Evolutionary conservation across 2,329 filamentous ascomycete species (phyloP), one percentile per base, ranked within the genome.

Genomic region (Lasiodiplodia gonubiensis): DNA sequence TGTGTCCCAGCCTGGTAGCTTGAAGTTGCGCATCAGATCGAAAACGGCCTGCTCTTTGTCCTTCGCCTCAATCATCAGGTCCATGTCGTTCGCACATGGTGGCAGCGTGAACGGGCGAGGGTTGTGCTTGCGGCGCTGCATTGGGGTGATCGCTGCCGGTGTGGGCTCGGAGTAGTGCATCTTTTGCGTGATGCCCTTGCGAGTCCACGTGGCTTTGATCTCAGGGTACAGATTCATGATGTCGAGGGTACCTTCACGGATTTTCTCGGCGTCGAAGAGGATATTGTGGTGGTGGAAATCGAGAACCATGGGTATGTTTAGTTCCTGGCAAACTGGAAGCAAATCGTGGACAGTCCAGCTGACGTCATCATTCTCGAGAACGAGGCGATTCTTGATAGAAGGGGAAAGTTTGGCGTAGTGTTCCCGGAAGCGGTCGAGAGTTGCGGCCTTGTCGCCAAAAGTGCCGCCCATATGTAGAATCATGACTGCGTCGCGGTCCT

Each of bases 61-160:
- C 77, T 98, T 98, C 57, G 94, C 94, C 80, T 98, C 94, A 69
- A 98, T 97, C 94, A 98, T 98, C n/a, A 98, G 83, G 75, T 97
- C 94, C 90, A 96, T 95, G 37, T 91, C 89, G 0, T 87, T 82
- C 4, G 89, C 85, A 73, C 94, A 97, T 0, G 94, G 94, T 0
- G 94, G 94, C 0, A 98, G 79, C 0, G 89, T 91, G 70, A 85
- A 85, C 1, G 97, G 93, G 10, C 94, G 87, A 0, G 92, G 86
- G 42, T 89, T 93, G 75, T 98, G 94, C 78, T 97, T 97, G 68
- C 94, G 86, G 33, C 94, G 85, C 71, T 97, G 90, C 0, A 88
- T 86, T 0, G 86, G 86, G 0, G 93, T 97, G 49, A 97, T 86
- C 1, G 93, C 92, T n/a, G 87, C 84, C 0, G 90, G 84, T 10